Evolutionary conservation across 371 early-diverging fungal genomes (phyloP).

Genomic region (Apophysomyces ossiformis): DNA sequence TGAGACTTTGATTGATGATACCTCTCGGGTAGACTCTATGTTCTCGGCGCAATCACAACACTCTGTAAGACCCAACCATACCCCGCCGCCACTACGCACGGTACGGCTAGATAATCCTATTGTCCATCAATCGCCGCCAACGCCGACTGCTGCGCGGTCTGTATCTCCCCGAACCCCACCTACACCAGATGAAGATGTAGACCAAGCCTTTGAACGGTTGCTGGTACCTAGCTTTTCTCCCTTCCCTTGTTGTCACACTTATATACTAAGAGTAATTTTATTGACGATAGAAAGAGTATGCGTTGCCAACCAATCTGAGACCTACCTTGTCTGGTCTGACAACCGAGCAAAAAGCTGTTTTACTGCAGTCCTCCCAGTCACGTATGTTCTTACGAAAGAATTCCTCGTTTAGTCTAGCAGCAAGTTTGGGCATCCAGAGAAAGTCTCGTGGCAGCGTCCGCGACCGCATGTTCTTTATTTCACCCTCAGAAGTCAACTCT

Average conservation of each 20-base stretch:
- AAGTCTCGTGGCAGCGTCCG: constrained; percentile 13
- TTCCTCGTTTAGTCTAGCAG: constrained; percentile 38
- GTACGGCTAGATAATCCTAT: constrained; percentile 37
- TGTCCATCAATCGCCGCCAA: constrained; percentile 24
- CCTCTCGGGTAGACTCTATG: constrained; percentile 38
- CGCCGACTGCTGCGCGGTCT: constrained; percentile 13
- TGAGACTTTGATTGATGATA: constrained; percentile 10
- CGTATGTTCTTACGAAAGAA: constrained; percentile 39
- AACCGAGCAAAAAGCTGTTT: constrained; percentile 44
- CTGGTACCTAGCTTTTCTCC: constrained; percentile 27
- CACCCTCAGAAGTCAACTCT: constrained; percentile 6
- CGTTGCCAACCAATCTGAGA: constrained; percentile 42
- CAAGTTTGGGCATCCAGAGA: constrained; percentile 32
- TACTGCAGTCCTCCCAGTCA: constrained; percentile 44
- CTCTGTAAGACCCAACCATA: constrained; percentile 32
- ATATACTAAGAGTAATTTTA: no score
- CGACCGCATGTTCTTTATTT: constrained; percentile 2
- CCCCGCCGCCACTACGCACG: constrained; percentile 39
- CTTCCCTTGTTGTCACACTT: no score
- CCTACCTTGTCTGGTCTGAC: constrained; percentile 41
- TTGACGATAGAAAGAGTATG: constrained; percentile 42
- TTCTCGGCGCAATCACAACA: constrained; percentile 43
- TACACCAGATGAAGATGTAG: constrained; percentile 32
- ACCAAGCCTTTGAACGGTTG: constrained; percentile 48
- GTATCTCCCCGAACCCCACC: constrained; percentile 13